These are phyloP conservation scores for Entomortierella chlamydospora DNA, from an alignment of 192 early-diverging fungal species.

Conservation along the genomic window DNA sequence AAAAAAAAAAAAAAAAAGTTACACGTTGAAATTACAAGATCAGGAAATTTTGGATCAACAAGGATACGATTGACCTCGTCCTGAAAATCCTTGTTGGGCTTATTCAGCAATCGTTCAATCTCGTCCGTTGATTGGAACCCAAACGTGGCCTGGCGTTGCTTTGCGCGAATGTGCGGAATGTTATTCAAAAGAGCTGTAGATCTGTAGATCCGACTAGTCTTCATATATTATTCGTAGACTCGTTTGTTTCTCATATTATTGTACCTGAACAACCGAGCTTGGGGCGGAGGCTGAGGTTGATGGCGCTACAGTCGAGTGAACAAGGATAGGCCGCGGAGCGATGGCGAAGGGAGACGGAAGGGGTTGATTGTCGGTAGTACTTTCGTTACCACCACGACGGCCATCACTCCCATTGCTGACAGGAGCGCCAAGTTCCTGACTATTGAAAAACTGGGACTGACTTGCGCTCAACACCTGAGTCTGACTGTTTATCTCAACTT, in stretches of 20 bases:
- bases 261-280: neutral
- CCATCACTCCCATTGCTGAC: neutral
- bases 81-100: neutral
- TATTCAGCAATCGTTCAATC: neutral
- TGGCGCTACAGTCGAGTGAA: too few relatives aligned
- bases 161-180: too few relatives aligned
- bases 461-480: neutral
- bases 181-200: too few relatives aligned
- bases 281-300: too few relatives aligned
- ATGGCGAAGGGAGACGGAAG: too few relatives aligned
- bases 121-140: neutral
- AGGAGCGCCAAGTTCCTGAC: neutral
- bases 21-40: conserved; percentile 1
- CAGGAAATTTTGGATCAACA: conserved; percentile 1
- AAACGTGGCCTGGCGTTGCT: neutral
- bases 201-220: too few relatives aligned
- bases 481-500: neutral
- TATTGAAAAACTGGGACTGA: neutral
- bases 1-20: too few relatives aligned
- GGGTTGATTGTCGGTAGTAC: too few relatives aligned
- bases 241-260: neutral
- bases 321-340: too few relatives aligned
- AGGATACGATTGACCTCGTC: conserved; percentile 15
- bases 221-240: too few relatives aligned
- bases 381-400: too few relatives aligned